A percentile compares a stretch with the other conserved stretches of the same genome.
These are phyloP conservation scores for Spiromastix sp. DNA, from an alignment of 2,329 filamentous ascomycete species.

Conservation along the genomic window DNA sequence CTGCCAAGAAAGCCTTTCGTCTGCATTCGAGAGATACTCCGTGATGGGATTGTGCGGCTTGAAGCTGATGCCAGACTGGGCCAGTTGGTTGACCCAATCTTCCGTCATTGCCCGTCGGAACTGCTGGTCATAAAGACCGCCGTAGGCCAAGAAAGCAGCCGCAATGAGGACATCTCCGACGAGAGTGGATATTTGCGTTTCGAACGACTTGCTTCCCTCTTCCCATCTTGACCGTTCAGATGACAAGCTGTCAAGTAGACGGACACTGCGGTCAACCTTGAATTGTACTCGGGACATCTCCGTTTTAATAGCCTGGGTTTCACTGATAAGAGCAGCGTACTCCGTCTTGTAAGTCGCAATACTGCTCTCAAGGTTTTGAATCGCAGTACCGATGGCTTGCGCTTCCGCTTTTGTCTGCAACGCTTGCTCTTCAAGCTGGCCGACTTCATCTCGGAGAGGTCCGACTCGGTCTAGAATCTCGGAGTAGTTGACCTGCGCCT, in stretches of 20 bases:
- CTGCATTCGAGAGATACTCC: conserved; percentile 91
- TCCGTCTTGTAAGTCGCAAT: conserved; percentile 94
- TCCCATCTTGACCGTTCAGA: conserved; percentile 93
- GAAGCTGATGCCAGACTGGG: conserved; percentile 83
- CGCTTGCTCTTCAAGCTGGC: conserved; percentile 74
- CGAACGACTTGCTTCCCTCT: conserved; percentile 93
- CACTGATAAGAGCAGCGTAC: conserved; percentile 89
- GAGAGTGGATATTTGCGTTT: conserved; percentile 92
- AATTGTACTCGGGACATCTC: conserved; percentile 96
- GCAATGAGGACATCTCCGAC: conserved; percentile 92
- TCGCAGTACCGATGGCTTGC: conserved; percentile 80
- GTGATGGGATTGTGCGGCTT: conserved; percentile 92
- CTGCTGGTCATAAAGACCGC: conserved; percentile 93
- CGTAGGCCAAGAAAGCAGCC: conserved; percentile 95
- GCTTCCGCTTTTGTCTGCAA: conserved; percentile 89
- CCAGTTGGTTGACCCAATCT: conserved; percentile 90
- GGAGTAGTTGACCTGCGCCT: conserved; percentile 95
- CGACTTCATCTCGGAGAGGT: conserved; percentile 81
- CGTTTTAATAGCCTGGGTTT: conserved; percentile 92
- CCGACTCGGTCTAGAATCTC: conserved; percentile 92
- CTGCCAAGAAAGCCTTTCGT: conserved; percentile 92
- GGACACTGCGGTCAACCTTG: conserved; percentile 94
- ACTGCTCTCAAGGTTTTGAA: conserved; percentile 72
- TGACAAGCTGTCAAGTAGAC: conserved; percentile 85
- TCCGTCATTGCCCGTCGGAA: conserved; percentile 97